Evolutionary conservation across 805 yeast species (phyloP).

Genomic region (Grigorovia humatica): DNA sequence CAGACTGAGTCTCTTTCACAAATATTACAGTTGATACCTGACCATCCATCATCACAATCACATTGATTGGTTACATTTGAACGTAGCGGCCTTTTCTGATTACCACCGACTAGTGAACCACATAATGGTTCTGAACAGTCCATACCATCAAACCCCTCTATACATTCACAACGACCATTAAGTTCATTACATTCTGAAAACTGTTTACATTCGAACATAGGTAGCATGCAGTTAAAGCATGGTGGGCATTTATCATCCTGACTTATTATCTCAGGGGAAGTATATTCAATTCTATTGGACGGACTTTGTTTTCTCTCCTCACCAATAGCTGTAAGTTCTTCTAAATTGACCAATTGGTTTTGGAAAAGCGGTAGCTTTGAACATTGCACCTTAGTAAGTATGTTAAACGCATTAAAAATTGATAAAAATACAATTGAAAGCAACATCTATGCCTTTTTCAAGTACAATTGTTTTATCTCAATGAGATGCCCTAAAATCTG

Average conservation of each 20-base stretch:
- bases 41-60: constrained; percentile 79
- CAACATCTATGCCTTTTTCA: no score
- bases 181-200: constrained; percentile 79
- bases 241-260: constrained; percentile 54
- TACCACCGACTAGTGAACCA: constrained; percentile 52
- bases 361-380: no score
- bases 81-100: constrained; percentile 50
- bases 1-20: constrained; percentile 69
- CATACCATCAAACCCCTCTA: constrained; percentile 86
- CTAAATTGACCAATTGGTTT: no score
- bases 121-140: constrained; percentile 86
- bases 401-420: no score
- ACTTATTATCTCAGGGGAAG: no score
- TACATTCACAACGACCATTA: constrained; percentile 88
- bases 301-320: background rate
- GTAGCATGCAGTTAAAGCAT: constrained; percentile 89
- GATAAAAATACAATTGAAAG: no score
- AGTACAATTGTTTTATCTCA: no score
- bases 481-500: no score
- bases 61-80: constrained; percentile 43
- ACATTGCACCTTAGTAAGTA: no score
- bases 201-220: constrained; percentile 83
- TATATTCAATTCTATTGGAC: no score
- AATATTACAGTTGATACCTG: constrained; percentile 86
- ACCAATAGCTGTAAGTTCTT: background rate